A percentile compares a stretch with the other conserved stretches of the same genome.
These are phyloP conservation scores for Fusarium begoniae DNA, from an alignment of 2,329 filamentous ascomycete species.

Conservation along the genomic window DNA sequence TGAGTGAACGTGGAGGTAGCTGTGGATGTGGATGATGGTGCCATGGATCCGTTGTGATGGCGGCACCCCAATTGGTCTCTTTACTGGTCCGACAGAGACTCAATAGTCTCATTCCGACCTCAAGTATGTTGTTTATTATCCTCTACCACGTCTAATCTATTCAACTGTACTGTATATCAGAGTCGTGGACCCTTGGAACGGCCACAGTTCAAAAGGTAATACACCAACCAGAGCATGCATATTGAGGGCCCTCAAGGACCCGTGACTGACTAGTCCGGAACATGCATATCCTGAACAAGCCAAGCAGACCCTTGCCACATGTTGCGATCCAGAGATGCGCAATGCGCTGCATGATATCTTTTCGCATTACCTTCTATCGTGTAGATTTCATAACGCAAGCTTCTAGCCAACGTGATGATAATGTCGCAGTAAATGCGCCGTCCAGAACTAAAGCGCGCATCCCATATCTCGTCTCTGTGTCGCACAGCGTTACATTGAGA, in stretches of 20 bases:
- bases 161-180: constrained; percentile 1
- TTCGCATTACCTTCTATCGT: not conserved
- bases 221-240: constrained; percentile 37
- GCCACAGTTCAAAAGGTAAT: constrained; percentile 25
- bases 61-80: constrained; percentile 3
- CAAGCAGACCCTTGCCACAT: constrained; percentile 36
- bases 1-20: not conserved
- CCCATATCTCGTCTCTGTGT: constrained; percentile 6
- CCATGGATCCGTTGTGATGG: constrained; percentile 9
- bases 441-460: constrained; percentile 25
- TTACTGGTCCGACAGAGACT: constrained; percentile 2
- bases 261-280: constrained; percentile 32
- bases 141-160: constrained; percentile 2
- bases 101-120: not conserved
- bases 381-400: not conserved
- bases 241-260: constrained; percentile 16
- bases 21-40: constrained; percentile 17
- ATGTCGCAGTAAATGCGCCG: constrained; percentile 8
- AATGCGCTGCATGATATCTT: constrained; percentile 18
- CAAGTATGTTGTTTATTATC: not conserved
- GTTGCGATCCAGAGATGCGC: constrained; percentile 37
- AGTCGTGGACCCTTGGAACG: constrained; percentile 32
- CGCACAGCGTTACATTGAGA: constrained; percentile 34
- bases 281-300: constrained; percentile 30
- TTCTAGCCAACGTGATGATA: not conserved